A percentile compares a stretch with the other conserved stretches of the same genome.
These are phyloP conservation scores for Suillus discolor DNA, from an alignment of 768 basidiomycete genomes.

Conservation along the genomic window DNA sequence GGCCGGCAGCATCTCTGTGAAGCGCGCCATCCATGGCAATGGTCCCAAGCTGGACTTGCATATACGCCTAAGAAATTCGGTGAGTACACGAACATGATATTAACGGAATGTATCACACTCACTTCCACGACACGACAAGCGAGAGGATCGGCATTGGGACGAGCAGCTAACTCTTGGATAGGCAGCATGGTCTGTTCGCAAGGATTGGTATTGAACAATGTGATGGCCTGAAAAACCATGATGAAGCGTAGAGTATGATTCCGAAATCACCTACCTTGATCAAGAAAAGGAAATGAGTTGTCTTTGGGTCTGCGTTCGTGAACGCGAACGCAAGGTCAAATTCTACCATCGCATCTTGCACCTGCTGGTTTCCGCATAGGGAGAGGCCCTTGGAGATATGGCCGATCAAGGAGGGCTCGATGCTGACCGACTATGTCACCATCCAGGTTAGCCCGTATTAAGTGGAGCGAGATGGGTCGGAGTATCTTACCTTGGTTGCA, in stretches of 20 bases:
- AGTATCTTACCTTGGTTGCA: background rate
- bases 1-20: background rate
- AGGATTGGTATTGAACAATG: background rate
- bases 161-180: background rate
- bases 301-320: background rate
- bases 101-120: background rate
- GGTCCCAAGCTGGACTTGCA: background rate
- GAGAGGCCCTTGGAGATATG: background rate
- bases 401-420: background rate
- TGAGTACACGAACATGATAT: background rate
- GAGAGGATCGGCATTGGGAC: background rate
- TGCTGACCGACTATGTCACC: background rate
- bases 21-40: background rate
- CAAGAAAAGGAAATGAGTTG: background rate
- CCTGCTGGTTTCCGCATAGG: background rate
- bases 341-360: background rate
- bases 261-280: background rate
- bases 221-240: background rate
- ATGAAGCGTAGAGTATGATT: background rate
- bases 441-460: background rate
- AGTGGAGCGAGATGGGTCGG: background rate
- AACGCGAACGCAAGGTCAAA: background rate
- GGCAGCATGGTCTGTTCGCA: background rate
- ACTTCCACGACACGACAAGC: background rate
- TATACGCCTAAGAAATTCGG: background rate